Conservation (phyloP, 305 asterid species). For the Caryopteris hybrid region DNA sequence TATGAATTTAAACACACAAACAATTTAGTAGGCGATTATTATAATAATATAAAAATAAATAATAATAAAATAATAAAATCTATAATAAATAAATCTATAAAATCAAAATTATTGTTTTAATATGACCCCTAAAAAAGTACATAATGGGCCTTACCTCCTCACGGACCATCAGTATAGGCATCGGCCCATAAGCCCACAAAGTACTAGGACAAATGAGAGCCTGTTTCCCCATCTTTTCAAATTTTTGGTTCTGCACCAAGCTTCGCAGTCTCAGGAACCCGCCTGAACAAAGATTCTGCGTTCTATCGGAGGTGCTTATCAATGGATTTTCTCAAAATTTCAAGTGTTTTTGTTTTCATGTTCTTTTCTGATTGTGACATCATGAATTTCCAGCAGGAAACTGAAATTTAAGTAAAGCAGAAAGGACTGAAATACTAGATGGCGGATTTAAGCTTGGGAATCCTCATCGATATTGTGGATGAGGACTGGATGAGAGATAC, state of each 20-base stretch:
- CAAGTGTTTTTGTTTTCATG: not conserved
- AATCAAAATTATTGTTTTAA: too few relatives aligned
- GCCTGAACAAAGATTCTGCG: not conserved
- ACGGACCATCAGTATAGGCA: not conserved
- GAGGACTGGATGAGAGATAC: constrained; percentile 95
- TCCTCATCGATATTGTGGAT: constrained; percentile 72
- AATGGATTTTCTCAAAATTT: not conserved
- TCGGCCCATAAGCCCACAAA: not conserved
- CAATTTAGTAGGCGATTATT: too few relatives aligned
- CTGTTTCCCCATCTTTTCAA: not conserved
- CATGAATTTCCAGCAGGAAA: not conserved
- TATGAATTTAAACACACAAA: too few relatives aligned
- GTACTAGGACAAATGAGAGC: too few relatives aligned
- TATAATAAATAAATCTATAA: too few relatives aligned
- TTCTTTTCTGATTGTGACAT: not conserved
- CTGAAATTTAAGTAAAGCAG: constrained; percentile 2
- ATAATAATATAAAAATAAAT: too few relatives aligned
- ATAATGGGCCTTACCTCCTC: not conserved
- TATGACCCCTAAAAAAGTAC: too few relatives aligned
- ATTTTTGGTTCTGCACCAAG: not conserved
- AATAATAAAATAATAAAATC: too few relatives aligned
- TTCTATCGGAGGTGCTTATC: not conserved
- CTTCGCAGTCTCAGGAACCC: not conserved
- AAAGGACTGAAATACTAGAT: constrained; percentile 11
- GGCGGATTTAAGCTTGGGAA: constrained; percentile 78